Percentiles rank a stretch among this genome's conserved stretches.
These are phyloP conservation scores for Diplodia corticola DNA, from an alignment of 2,329 filamentous ascomycete genomes.

Conservation along the genomic window DNA sequence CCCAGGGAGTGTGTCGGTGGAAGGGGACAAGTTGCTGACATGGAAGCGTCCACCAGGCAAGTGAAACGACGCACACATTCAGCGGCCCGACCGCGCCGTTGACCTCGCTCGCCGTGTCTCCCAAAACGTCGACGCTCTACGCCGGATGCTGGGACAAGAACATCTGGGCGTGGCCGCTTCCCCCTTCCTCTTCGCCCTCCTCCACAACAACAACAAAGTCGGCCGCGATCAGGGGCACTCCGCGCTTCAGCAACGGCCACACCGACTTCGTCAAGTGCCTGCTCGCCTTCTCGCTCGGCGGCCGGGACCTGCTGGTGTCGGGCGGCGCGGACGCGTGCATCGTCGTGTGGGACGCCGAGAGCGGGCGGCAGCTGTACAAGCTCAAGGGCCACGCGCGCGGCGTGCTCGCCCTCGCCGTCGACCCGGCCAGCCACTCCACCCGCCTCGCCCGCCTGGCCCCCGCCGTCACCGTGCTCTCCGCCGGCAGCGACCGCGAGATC, in stretches of 20 bases:
- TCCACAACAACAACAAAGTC: not conserved
- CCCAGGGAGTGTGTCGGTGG: too few species aligned
- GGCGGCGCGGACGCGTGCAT: constrained; percentile 50
- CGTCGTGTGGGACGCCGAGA: constrained; percentile 75
- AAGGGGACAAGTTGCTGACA: too few species aligned
- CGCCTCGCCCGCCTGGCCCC: constrained; percentile 24
- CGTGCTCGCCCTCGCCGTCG: constrained; percentile 75
- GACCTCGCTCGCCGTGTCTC: constrained; percentile 37
- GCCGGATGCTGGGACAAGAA: constrained; percentile 94
- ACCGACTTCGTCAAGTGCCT: constrained; percentile 89
- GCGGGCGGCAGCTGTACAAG: constrained; percentile 68
- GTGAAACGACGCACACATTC: constrained; percentile 54
- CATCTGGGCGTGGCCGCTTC: constrained; percentile 73
- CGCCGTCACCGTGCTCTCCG: constrained; percentile 67
- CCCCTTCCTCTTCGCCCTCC: not conserved
- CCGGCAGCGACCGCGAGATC: constrained; percentile 65
- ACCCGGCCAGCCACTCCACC: constrained; percentile 57
- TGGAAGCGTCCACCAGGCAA: constrained; percentile 38
- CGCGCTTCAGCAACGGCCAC: constrained; percentile 57
- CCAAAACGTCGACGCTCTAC: constrained; percentile 60
- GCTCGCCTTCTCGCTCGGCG: constrained; percentile 60
- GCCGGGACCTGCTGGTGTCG: constrained; percentile 55
- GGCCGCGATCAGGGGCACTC: constrained; percentile 53
- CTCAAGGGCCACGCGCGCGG: constrained; percentile 78
- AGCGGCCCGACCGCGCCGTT: constrained; percentile 77